phyloP scores from a whole-genome alignment of 1,139 yeast genomes.

The Diutina neorugosa region DNA sequence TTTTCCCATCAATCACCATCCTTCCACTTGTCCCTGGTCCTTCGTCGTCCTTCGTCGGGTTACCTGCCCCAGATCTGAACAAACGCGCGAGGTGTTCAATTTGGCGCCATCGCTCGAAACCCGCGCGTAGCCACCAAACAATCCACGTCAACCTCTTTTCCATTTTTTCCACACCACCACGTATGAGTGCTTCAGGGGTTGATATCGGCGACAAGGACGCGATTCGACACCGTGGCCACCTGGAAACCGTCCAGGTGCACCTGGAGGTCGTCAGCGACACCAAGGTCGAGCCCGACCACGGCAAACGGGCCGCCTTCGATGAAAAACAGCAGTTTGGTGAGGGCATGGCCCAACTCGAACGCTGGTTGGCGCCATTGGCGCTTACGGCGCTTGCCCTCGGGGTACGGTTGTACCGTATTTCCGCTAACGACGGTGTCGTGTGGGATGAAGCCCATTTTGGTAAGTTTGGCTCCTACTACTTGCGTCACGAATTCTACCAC shows the following conservation, averaged over 20 bases:
- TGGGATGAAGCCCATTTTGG: constrained; percentile 79
- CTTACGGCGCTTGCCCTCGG: constrained; percentile 23
- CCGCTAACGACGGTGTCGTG: constrained; percentile 38
- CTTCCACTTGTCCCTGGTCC: too few relatives aligned
- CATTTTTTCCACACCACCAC: neutral
- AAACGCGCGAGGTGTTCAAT: neutral
- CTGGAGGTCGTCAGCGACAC: neutral
- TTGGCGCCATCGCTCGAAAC: neutral
- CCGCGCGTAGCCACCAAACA: neutral
- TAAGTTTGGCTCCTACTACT: constrained; percentile 85
- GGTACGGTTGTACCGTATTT: constrained; percentile 42
- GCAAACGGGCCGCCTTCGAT: constrained; percentile 18
- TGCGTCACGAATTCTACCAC: constrained; percentile 88
- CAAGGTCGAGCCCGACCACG: neutral
- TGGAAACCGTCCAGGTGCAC: neutral
- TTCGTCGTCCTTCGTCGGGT: too few relatives aligned
- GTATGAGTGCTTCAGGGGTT: constrained; percentile 4
- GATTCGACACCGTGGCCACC: constrained; percentile 2
- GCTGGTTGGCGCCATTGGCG: constrained; percentile 25
- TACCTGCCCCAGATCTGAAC: neutral
- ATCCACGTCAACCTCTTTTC: constrained; percentile 3
- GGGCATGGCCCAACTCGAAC: constrained; percentile 21
- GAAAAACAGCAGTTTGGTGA: constrained; percentile 21
- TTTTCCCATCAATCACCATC: too few relatives aligned
- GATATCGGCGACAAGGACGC: constrained; percentile 1